These are phyloP conservation scores for Haplosporangium sp. DNA, from an alignment of 371 early-diverging fungal species.

Conservation along the genomic window DNA sequence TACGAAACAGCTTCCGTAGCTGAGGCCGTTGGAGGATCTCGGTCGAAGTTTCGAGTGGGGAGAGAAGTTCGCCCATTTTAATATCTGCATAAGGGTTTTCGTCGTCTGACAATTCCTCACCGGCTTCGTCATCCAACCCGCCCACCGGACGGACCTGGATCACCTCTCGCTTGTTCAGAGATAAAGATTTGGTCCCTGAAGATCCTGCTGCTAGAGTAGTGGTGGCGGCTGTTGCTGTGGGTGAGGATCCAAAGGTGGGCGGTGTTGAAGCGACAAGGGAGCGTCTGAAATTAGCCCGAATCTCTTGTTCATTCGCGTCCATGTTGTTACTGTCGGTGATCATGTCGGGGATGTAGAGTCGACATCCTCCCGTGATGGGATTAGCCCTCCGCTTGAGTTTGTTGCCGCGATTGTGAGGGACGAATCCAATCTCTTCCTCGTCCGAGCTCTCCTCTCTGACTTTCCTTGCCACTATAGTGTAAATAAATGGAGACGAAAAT, in stretches of 20 bases:
- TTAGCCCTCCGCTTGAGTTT: conserved; percentile 47
- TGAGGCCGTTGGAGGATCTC: conserved; percentile 46
- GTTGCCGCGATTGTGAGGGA: conserved; percentile 51
- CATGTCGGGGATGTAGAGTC: conserved; percentile 22
- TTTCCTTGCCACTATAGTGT: conserved; percentile 28
- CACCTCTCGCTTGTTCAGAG: conserved; percentile 15
- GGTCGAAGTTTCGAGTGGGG: conserved; percentile 45
- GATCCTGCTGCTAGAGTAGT: conserved; percentile 8
- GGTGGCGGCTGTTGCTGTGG: neutral
- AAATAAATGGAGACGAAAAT: neutral
- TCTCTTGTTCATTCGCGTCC: conserved; percentile 26
- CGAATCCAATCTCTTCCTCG: conserved; percentile 46
- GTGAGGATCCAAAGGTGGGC: no score
- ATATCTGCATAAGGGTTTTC: conserved; percentile 52
- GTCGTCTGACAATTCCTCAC: conserved; percentile 33
- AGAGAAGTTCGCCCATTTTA: conserved; percentile 40
- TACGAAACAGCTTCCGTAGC: conserved; percentile 37
- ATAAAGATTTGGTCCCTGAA: neutral
- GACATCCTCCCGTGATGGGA: conserved; percentile 37
- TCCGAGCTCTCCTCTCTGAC: conserved; percentile 37
- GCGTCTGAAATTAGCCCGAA: conserved; percentile 30
- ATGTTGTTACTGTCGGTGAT: neutral
- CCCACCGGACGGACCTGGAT: conserved; percentile 19
- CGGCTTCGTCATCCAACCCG: conserved; percentile 1
- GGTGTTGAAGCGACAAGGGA: conserved; percentile 7